Evolutionary conservation across 2,329 filamentous ascomycete species (phyloP).

Genomic region (Botrytis aclada): DNA sequence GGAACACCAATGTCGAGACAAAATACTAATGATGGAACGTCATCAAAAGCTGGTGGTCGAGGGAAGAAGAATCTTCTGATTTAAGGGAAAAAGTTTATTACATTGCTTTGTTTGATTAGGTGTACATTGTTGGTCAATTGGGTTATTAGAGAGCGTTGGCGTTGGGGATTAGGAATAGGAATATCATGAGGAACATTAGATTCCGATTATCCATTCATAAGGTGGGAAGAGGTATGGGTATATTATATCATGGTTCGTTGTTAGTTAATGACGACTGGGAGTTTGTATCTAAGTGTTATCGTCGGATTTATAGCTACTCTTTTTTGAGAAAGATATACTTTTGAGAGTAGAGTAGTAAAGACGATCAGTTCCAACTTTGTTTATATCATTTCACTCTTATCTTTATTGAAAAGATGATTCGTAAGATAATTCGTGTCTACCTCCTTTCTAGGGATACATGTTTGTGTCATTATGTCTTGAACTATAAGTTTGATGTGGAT

Average conservation of each 20-base stretch:
- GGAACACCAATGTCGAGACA: conserved; percentile 19
- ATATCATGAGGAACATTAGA: neutral
- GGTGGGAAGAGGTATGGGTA: conserved; percentile 1
- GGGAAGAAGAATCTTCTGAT: conserved; percentile 9
- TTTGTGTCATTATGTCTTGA: neutral
- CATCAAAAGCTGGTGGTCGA: conserved; percentile 1
- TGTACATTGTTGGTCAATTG: conserved; percentile 1
- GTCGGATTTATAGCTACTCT: neutral
- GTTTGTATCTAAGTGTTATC: neutral
- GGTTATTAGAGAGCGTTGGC: conserved; percentile 1
- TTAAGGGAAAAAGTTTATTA: neutral
- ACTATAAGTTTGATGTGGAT: neutral
- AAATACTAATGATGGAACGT: conserved; percentile 17
- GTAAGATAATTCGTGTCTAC: neutral
- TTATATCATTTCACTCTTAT: neutral
- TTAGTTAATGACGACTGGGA: neutral
- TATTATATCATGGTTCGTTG: conserved; percentile 14
- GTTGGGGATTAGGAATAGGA: conserved; percentile 7
- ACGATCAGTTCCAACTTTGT: neutral
- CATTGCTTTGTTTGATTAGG: neutral
- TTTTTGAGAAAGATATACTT: neutral
- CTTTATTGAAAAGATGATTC: neutral
- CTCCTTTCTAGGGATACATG: neutral
- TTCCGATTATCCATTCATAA: neutral
- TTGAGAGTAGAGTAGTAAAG: neutral